Base-by-base conservation (phyloP, 2,329 filamentous ascomycete species). In the Eutypella sp. region DNA sequence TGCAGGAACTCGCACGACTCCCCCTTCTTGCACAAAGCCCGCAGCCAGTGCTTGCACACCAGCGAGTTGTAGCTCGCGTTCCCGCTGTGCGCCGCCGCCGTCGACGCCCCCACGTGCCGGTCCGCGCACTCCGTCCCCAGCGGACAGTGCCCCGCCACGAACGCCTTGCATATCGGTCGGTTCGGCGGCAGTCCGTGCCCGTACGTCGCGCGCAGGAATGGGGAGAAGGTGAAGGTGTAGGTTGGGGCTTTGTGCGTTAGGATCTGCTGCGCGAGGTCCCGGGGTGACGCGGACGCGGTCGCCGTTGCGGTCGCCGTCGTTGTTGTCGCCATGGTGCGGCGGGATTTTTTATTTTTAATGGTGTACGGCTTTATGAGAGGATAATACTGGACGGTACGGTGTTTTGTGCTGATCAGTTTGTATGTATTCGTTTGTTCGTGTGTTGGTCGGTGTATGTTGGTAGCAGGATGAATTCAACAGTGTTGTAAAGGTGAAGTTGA, bases 31-130 rank as follows among this genome's bases (percentile, higher is more conserved):
- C 93, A 99, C 18, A 99, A 81, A 0, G 91, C 92, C 54, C 95
- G 88, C 61, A 97, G 83, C 84, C 93, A 97, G 76, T 97, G 93
- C 73, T 99, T 99, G 82, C 93, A 99, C 50, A 99, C 92, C 15
- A 97, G 82, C 62, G 80, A 87, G 70, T 85, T 88, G 65, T 85
- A 85, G 27, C 82, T 82, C 34, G 74, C 67, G 58, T 60, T 57
- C 54, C 56, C 56, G 42, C 55, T 55, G 49, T 50, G 66, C 60
- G 60, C 64, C 61, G 52, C 48, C 20, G 71, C 67, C 5, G 71
- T 65, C 48, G 57, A 71, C 4, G 55, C 42, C 24, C 69, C 65
- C 48, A 74, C 68, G 72, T 97, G 92, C 42, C 89, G 87, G 67
- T 97, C 90, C 2, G 89, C 82, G 66, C 93, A 97, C 46, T 81